phyloP scores from a whole-genome alignment of 345 rosid genomes.

The Passiflora organensis region DNA sequence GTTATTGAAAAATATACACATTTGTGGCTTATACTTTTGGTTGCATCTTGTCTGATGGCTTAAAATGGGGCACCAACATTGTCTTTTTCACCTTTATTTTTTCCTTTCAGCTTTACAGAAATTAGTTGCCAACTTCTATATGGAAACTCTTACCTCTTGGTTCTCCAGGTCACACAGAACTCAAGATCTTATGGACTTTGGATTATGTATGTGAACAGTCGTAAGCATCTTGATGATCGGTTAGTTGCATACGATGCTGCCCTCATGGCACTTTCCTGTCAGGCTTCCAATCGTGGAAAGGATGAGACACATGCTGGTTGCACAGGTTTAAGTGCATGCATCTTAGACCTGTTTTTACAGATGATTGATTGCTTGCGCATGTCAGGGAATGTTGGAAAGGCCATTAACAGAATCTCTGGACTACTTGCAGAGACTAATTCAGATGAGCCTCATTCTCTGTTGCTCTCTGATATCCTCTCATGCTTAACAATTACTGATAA shows the following conservation, averaged over 20 bases:
- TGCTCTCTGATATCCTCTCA: slow-evolving; percentile 71
- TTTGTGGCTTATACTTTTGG: not conserved
- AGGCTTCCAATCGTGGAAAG: slow-evolving; percentile 33
- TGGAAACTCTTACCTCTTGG: slow-evolving; percentile 34
- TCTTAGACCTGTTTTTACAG: slow-evolving; percentile 85
- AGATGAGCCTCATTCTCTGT: slow-evolving; percentile 51
- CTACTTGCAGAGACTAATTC: slow-evolving; percentile 40
- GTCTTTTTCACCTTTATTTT: not conserved
- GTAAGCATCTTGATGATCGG: slow-evolving; percentile 56
- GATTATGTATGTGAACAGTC: slow-evolving; percentile 89
- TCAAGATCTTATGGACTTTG: slow-evolving; percentile 72
- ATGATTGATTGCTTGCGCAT: slow-evolving; percentile 72
- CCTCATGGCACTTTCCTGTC: slow-evolving; percentile 50
- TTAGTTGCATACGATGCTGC: slow-evolving; percentile 69
- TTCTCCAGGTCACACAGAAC: slow-evolving; percentile 66
- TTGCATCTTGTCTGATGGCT: not conserved
- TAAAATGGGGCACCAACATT: not conserved
- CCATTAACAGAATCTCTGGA: slow-evolving; percentile 45
- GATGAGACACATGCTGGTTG: slow-evolving; percentile 35
- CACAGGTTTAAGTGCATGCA: slow-evolving; percentile 43
- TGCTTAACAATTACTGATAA: slow-evolving; percentile 87
- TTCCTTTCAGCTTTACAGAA: slow-evolving; percentile 3
- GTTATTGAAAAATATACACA: too few species aligned
- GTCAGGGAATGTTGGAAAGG: slow-evolving; percentile 67
- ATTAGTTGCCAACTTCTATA: slow-evolving; percentile 24